phyloP scores from a whole-genome alignment of 2,329 filamentous ascomycete species.

The Exophiala sp. region DNA sequence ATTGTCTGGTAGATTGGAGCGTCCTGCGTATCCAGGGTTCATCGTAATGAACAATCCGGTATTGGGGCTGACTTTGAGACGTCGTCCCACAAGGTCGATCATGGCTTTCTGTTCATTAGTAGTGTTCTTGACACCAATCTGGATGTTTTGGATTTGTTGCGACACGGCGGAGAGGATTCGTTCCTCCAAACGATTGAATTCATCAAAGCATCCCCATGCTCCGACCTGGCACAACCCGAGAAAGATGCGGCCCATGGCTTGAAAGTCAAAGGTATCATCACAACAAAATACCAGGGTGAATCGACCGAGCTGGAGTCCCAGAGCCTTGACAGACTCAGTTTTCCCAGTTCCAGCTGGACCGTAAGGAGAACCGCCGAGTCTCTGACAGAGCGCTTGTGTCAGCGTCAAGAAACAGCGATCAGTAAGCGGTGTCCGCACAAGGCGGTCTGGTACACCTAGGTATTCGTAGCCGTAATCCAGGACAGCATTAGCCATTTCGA shows the following conservation, averaged over 20 bases:
- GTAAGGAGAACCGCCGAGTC: constrained; percentile 93
- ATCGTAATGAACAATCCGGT: constrained; percentile 99
- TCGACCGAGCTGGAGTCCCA: constrained; percentile 91
- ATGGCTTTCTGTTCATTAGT: constrained; percentile 77
- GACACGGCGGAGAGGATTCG: constrained; percentile 96
- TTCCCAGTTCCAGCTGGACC: constrained; percentile 97
- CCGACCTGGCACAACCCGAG: constrained; percentile 98
- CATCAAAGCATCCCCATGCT: constrained; percentile 99
- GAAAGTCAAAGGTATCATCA: constrained; percentile 99
- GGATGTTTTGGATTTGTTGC: constrained; percentile 99
- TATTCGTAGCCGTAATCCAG: constrained; percentile 98
- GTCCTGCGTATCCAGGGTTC: constrained; percentile 98
- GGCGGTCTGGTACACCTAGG: constrained; percentile 88
- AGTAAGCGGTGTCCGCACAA: constrained; percentile 93
- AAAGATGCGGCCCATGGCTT: constrained; percentile 99
- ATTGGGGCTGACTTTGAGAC: constrained; percentile 82
- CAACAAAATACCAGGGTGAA: constrained; percentile 99
- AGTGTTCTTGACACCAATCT: constrained; percentile 85
- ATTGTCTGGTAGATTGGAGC: constrained; percentile 97
- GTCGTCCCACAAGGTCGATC: constrained; percentile 90
- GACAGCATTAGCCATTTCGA: constrained; percentile 95
- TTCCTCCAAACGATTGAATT: constrained; percentile 99
- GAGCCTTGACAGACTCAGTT: constrained; percentile 96
- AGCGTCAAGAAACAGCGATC: constrained; percentile 98
- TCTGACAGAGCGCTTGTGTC: constrained; percentile 90